Conservation (phyloP, 179 eudicot species). For the Spergularia azorica region DNA sequence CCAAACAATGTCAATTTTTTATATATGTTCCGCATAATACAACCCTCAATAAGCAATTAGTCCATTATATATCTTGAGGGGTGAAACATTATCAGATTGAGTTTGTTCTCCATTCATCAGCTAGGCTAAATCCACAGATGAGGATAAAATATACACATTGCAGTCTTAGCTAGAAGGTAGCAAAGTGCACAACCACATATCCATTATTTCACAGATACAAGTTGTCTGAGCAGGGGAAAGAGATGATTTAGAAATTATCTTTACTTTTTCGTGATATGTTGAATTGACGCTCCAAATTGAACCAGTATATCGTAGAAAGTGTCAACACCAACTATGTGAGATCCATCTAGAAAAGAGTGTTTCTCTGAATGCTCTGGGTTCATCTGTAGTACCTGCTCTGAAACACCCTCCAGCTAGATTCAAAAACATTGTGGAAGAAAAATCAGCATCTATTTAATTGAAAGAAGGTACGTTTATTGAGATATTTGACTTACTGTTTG, state of each 20-base stretch:
- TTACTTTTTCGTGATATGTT: constrained; percentile 66
- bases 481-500: constrained; percentile 43
- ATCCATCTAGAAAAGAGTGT: constrained; percentile 51
- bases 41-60: background rate
- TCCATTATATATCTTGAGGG: background rate
- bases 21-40: background rate
- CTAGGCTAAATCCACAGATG: background rate
- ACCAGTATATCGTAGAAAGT: constrained; percentile 63
- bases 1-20: constrained; percentile 5
- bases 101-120: constrained; percentile 13
- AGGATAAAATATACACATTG: background rate
- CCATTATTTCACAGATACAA: background rate
- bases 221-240: background rate
- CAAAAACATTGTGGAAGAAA: constrained; percentile 2
- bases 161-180: background rate
- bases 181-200: background rate
- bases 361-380: constrained; percentile 58
- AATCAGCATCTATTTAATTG: constrained; percentile 13
- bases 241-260: constrained; percentile 9
- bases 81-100: constrained; percentile 4
- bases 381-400: constrained; percentile 54
- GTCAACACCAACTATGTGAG: constrained; percentile 52
- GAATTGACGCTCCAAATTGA: constrained; percentile 72
- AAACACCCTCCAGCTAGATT: constrained; percentile 51
- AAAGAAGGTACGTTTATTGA: constrained; percentile 1